Evolutionary conservation across 768 basidiomycete genomes (phyloP), one percentile per base, ranked within the genome.

Genomic region (Cystofilobasidium bisporidii): DNA sequence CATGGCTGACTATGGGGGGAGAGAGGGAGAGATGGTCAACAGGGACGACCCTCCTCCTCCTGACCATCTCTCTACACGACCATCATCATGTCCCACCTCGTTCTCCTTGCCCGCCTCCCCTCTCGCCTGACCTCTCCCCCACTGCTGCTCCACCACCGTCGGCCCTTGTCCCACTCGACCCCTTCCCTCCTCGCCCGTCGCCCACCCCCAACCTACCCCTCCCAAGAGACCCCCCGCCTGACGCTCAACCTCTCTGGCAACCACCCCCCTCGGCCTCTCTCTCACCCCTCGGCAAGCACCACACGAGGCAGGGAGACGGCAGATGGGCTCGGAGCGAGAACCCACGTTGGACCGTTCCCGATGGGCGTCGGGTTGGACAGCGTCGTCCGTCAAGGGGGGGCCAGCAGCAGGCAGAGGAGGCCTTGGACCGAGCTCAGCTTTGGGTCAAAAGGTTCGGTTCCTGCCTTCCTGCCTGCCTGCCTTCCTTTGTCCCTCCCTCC

Each of bases 261-360:
- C 47, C 22, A 17, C 6, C 36, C 36, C 36, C 36, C 36, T 5
- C 36, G 36, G 12, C 36, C 36, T 24, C 26, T 17, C 10, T 3
- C n/a, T 6, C 26, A 12, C 4, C 26, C 50, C 6, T 12, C n/a
- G 50, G 2, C 28, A 18, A 22, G 20, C 15, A 15, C 26, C 28
- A 17, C n/a, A n/a, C n/a, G n/a, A n/a, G n/a, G n/a, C n/a, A 10
- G 12, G 53, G 9, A 4, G 65, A 66, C 30, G 65, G 65, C 36
- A 60, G n/a, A n/a, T n/a, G n/a, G n/a, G n/a, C n/a, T 61, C 20
- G 65, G 59, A 48, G 58, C 65, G 26, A 11, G 58, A 11, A 33
- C 41, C 33, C 65, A 66, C 20, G 65, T 57, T n/a, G 65, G 65
- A 6, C 65, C 65, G 33, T 66, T 60, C 40, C 65, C 65, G 45